Percentiles rank a stretch among this genome's conserved stretches.
These are phyloP conservation scores for Sherardia arvensis DNA, from an alignment of 257 asterid genomes.

Conservation along the genomic window DNA sequence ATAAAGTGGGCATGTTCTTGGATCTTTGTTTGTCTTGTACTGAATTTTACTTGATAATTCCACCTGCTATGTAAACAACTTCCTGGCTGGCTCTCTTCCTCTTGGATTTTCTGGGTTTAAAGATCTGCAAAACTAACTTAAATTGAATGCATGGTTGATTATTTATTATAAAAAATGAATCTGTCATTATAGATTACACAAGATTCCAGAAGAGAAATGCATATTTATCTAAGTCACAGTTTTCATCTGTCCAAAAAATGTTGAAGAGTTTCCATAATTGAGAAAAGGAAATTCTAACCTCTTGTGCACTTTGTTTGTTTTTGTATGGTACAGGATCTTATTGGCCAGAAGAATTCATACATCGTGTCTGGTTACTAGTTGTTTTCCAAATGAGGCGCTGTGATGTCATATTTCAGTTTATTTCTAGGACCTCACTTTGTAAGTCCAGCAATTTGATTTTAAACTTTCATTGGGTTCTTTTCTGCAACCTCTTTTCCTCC, in stretches of 20 bases:
- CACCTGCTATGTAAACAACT: background rate
- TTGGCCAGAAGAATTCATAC: background rate
- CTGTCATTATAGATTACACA: background rate
- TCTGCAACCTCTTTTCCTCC: background rate
- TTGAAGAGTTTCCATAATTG: background rate
- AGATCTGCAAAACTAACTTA: background rate
- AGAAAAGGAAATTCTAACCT: background rate
- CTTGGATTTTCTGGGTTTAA: background rate
- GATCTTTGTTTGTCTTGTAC: background rate
- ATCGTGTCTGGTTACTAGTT: background rate
- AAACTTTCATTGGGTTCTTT: background rate
- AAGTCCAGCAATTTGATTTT: background rate
- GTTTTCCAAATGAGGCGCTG: background rate
- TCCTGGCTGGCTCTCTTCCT: slow-evolving; percentile 4
- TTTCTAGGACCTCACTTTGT: background rate
- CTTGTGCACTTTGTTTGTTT: background rate
- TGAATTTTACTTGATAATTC: background rate
- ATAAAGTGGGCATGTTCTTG: background rate
- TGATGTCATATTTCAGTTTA: background rate
- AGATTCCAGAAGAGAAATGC: background rate
- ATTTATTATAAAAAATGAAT: background rate
- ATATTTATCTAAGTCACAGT: background rate
- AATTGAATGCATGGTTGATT: background rate
- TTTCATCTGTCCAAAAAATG: background rate
- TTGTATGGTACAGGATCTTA: background rate